These are phyloP conservation scores for Candida albicans DNA, from an alignment of 1,139 yeast species.

Conservation along the genomic window DNA sequence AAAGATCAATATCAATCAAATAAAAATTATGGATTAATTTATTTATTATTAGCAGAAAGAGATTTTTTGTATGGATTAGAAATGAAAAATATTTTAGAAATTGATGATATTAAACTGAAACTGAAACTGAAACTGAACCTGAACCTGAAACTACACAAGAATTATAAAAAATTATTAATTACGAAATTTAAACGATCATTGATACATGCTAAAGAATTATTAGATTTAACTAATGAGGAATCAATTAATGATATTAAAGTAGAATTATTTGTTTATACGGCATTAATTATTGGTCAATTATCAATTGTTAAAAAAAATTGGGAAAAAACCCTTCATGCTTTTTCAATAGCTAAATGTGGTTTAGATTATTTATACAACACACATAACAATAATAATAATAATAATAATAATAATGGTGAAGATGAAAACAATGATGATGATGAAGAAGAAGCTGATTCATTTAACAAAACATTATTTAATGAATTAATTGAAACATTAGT, in stretches of 20 bases:
- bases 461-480: slow-evolving; percentile 45
- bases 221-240: slow-evolving; percentile 40
- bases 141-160: slow-evolving; percentile 36
- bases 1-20: slow-evolving; percentile 49
- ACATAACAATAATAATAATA: no score
- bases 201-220: slow-evolving; percentile 43
- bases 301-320: slow-evolving; percentile 62
- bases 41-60: slow-evolving; percentile 63
- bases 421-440: slow-evolving; percentile 13
- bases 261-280: slow-evolving; percentile 61
- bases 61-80: slow-evolving; percentile 70
- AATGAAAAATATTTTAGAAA: slow-evolving; percentile 56
- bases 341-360: slow-evolving; percentile 62
- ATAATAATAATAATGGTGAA: slow-evolving; percentile 9
- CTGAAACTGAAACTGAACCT: no score
- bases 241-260: slow-evolving; percentile 29
- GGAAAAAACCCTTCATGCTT: slow-evolving; percentile 50
- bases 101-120: slow-evolving; percentile 24
- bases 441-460: slow-evolving; percentile 20
- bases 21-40: slow-evolving; percentile 45
- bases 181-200: slow-evolving; percentile 71
- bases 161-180: slow-evolving; percentile 52
- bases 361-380: slow-evolving; percentile 56
- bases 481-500: slow-evolving; percentile 62
- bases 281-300: slow-evolving; percentile 60